phyloP scores from a whole-genome alignment of 2,329 filamentous ascomycete genomes.

The Sphaerulina musiva region DNA sequence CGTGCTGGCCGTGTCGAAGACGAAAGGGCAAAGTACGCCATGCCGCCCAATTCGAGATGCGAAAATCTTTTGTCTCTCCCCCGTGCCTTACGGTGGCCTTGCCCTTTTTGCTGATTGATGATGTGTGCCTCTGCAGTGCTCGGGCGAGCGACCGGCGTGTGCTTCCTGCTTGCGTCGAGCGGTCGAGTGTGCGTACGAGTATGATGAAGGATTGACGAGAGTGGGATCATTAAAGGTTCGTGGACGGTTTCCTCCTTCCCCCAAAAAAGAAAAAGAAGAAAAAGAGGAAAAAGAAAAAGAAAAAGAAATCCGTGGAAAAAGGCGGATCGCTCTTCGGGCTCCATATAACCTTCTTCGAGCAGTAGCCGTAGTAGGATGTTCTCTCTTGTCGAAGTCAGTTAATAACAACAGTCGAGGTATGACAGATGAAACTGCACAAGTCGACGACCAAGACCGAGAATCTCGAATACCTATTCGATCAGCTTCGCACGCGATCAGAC shows the following conservation, averaged over 20 bases:
- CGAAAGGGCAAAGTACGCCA: slow-evolving; percentile 16
- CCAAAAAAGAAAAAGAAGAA: too few relatives aligned
- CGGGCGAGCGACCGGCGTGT: slow-evolving; percentile 17
- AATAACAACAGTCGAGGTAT: not conserved
- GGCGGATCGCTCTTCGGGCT: not conserved
- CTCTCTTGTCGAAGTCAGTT: not conserved
- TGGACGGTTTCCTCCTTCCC: not conserved
- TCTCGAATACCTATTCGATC: slow-evolving; percentile 19
- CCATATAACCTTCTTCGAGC: not conserved
- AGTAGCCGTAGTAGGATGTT: not conserved
- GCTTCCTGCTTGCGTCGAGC: slow-evolving; percentile 14
- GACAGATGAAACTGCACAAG: slow-evolving; percentile 11
- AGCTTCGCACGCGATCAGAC: slow-evolving; percentile 18
- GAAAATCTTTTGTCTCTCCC: too few relatives aligned
- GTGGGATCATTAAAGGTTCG: slow-evolving; percentile 13
- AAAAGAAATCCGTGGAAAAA: not conserved
- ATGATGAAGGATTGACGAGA: slow-evolving; percentile 19
- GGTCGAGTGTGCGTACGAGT: slow-evolving; percentile 19
- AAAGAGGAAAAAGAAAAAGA: too few relatives aligned
- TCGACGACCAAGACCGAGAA: slow-evolving; percentile 16
- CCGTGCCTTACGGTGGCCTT: too few relatives aligned
- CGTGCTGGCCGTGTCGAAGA: slow-evolving; percentile 23
- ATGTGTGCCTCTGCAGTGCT: not conserved
- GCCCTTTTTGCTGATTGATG: too few relatives aligned
- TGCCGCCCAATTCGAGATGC: too few relatives aligned